These are phyloP conservation scores for Ambrosiella beaveri DNA, from an alignment of 2,329 filamentous ascomycete genomes.

Conservation along the genomic window DNA sequence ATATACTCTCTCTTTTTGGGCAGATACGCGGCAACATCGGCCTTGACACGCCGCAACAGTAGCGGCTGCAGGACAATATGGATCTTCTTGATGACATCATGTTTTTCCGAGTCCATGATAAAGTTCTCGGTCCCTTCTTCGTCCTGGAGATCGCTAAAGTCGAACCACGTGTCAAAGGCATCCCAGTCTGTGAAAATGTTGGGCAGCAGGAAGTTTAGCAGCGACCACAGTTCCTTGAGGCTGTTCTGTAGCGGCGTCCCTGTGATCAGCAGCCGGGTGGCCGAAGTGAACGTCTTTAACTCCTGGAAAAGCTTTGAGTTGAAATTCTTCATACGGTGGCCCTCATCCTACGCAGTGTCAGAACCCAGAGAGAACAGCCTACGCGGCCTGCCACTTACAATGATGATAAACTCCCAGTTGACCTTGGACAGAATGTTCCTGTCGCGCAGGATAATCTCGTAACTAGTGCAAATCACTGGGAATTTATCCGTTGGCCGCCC, in stretches of 20 bases:
- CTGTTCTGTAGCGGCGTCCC: constrained; percentile 95
- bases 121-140: constrained; percentile 64
- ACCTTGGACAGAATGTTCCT: constrained; percentile 65
- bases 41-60: constrained; percentile 72
- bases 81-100: constrained; percentile 48
- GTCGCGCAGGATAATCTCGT: constrained; percentile 91
- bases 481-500: constrained; percentile 39
- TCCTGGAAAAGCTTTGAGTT: constrained; percentile 85
- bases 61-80: constrained; percentile 88
- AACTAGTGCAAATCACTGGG: constrained; percentile 83
- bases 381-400: constrained; percentile 33
- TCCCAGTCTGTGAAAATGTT: constrained; percentile 87
- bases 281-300: constrained; percentile 72
- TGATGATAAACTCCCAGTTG: constrained; percentile 95
- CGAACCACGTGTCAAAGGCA: constrained; percentile 90
- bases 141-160: constrained; percentile 83
- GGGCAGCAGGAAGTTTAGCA: constrained; percentile 83
- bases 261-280: constrained; percentile 80
- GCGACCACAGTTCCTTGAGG: constrained; percentile 80
- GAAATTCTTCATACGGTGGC: constrained; percentile 92
- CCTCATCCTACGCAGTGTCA: constrained; percentile 50
- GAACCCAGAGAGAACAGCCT: constrained; percentile 5
- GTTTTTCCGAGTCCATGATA: constrained; percentile 52
- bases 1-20: constrained; percentile 96
- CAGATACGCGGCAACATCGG: constrained; percentile 78